Evolutionary conservation across 106 monocot species (phyloP).

Genomic region (Allium sativum): DNA sequence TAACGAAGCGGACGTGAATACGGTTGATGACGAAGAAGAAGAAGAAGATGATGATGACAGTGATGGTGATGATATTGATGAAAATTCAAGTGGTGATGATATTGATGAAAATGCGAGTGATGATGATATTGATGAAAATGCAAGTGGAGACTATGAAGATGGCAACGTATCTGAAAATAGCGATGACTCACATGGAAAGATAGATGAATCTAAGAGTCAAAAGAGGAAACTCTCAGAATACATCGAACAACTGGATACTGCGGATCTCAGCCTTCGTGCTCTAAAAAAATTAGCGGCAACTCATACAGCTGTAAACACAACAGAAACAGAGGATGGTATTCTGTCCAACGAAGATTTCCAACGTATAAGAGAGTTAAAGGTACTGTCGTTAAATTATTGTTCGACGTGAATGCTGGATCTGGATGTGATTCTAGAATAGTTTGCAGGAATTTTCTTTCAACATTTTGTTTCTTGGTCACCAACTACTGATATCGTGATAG

Average conservation of each 20-base stretch:
- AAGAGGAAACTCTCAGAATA: conserved; percentile 69
- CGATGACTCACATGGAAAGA: conserved; percentile 22
- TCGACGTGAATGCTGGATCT: too few species aligned
- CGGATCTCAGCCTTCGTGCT: conserved; percentile 67
- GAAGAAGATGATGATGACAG: conserved; percentile 11
- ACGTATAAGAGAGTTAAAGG: conserved; percentile 79
- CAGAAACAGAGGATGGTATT: conserved; percentile 41
- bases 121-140: conserved; percentile 7
- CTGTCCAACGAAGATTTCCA: conserved; percentile 95
- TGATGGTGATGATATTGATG: conserved; percentile 7
- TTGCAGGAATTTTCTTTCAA: too few species aligned
- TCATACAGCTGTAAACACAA: conserved; percentile 13
- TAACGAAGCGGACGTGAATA: conserved; percentile 2
- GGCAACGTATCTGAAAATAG: conserved; percentile 15
- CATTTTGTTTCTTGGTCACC: too few species aligned
- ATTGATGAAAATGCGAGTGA: conserved; percentile 10
- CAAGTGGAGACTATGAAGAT: conserved; percentile 4
- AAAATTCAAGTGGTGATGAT: conserved; percentile 5
- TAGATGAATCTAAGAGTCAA: conserved; percentile 16
- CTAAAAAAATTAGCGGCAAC: conserved; percentile 61
- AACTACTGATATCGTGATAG: too few species aligned
- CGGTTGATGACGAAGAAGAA: background rate
- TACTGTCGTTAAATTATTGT: conserved; percentile 1
- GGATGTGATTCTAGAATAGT: too few species aligned
- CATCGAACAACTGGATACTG: conserved; percentile 34